Base-by-base conservation (phyloP, 2,329 filamentous ascomycete genomes). In the Simplicillium aogashimaense region DNA sequence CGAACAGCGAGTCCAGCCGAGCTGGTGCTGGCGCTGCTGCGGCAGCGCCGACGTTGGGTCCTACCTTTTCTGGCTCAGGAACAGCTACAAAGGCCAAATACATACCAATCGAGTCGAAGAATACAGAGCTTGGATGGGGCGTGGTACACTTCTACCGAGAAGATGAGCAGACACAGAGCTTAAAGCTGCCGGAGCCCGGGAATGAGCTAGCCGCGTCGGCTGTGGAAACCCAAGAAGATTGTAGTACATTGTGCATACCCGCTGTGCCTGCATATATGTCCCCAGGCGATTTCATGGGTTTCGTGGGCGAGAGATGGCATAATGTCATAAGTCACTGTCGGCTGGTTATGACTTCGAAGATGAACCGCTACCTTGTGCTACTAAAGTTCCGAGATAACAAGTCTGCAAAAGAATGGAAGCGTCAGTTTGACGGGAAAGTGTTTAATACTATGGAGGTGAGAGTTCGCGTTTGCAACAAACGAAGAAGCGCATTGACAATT, bases 231-330 rank as follows among this genome's bases (percentile, higher is more conserved):
- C 20, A 25, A 9, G 20, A 79, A 28, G 79, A 86, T 43, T 94
- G 85, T 57, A 92, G 85, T 3, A 94, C 86, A 1, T 64, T 98
- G 13, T 97, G 92, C 59, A 90, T 98, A 47, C 80, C 95, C 20
- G 89, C 90, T 5, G 90, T 98, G 12, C 92, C 92, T 7, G 92
- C 85, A 25, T 97, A 95, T 60, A 83, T 97, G 66, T 86, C 86
- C 7, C 85, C 89, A 0, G 83, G 84, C 7, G 90, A 97, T 54
- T 86, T 98, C 43, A 65, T 97, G 47, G 89, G 87, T 0, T 97
- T 94, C 52, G 77, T 97, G 6, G 92, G 92, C 3, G 86, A 95
- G 57, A 79, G 80, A 55, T 95, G 90, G 58, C 77, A 85, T 57
- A 78, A 84, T 43, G 76, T 89, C 44, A 86, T 98, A 43, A 92